These are phyloP conservation scores for Gossypium schwendimanii DNA, from an alignment of 441 rosid species.

Conservation along the genomic window DNA sequence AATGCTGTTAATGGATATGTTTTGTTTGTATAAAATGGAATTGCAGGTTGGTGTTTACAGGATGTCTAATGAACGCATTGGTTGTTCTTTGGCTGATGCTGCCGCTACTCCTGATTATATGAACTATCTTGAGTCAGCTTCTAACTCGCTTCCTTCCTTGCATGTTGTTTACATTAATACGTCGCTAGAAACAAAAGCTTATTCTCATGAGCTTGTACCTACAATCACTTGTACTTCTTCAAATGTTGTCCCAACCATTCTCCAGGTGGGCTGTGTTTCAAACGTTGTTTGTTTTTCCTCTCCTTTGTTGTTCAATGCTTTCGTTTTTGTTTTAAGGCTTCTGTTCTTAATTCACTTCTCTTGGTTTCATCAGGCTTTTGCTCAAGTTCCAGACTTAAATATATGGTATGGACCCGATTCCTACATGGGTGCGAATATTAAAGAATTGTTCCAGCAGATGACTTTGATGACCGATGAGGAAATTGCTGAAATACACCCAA, in stretches of 20 bases:
- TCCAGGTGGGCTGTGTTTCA: conserved; percentile 52
- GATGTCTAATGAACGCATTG: conserved; percentile 79
- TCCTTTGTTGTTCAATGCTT: background rate
- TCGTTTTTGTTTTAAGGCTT: background rate
- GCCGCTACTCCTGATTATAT: conserved; percentile 79
- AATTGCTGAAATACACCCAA: conserved; percentile 64
- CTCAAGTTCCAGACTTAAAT: conserved; percentile 68
- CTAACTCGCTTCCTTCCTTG: conserved; percentile 53
- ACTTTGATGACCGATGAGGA: conserved; percentile 78
- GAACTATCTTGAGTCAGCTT: conserved; percentile 71
- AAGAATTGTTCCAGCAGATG: conserved; percentile 80
- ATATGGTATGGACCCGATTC: conserved; percentile 97
- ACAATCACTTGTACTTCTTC: conserved; percentile 95
- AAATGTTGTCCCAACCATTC: conserved; percentile 81
- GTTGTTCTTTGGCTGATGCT: conserved; percentile 97
- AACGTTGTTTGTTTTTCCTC: background rate
- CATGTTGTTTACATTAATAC: conserved; percentile 92
- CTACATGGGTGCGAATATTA: conserved; percentile 96
- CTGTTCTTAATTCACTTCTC: background rate
- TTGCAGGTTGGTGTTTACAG: conserved; percentile 87
- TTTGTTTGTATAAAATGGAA: conserved; percentile 8
- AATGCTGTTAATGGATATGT: conserved; percentile 10
- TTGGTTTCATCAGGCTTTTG: conserved; percentile 51
- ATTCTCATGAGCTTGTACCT: conserved; percentile 89
- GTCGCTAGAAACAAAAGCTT: conserved; percentile 90